Percentiles rank a stretch among this genome's conserved stretches.
These are phyloP conservation scores for Populus tremula DNA, from an alignment of 345 rosid species.

Conservation along the genomic window DNA sequence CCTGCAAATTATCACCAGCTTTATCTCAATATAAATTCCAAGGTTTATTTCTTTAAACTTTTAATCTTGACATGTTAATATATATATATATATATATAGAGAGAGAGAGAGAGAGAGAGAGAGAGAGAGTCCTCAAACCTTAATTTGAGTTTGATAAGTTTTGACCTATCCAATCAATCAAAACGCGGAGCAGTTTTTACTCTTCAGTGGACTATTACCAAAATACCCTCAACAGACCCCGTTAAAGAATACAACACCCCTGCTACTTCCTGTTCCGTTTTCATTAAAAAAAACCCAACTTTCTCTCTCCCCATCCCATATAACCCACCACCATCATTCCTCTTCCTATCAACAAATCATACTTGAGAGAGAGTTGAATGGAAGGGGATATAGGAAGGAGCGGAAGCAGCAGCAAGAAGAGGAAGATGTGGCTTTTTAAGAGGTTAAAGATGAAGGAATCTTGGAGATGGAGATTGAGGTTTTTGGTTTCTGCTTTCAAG, in stretches of 20 bases:
- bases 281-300: background rate
- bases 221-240: constrained; percentile 3
- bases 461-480: constrained; percentile 30
- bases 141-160: constrained; percentile 9
- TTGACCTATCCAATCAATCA: background rate
- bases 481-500: constrained; percentile 37
- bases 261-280: background rate
- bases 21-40: no score
- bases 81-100: no score
- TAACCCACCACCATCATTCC: background rate
- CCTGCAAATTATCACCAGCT: no score
- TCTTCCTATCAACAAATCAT: background rate
- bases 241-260: background rate
- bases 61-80: no score
- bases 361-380: background rate
- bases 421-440: constrained; percentile 19
- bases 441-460: constrained; percentile 28
- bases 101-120: no score
- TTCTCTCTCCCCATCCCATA: background rate
- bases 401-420: constrained; percentile 1
- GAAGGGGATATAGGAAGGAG: constrained; percentile 4
- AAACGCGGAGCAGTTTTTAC: constrained; percentile 23
- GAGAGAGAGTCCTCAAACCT: background rate
- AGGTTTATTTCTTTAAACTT: no score
- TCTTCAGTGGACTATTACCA: background rate